Evolutionary conservation across 352 stramenopile species (phyloP).

Genomic region (Phytopythium litorale): DNA sequence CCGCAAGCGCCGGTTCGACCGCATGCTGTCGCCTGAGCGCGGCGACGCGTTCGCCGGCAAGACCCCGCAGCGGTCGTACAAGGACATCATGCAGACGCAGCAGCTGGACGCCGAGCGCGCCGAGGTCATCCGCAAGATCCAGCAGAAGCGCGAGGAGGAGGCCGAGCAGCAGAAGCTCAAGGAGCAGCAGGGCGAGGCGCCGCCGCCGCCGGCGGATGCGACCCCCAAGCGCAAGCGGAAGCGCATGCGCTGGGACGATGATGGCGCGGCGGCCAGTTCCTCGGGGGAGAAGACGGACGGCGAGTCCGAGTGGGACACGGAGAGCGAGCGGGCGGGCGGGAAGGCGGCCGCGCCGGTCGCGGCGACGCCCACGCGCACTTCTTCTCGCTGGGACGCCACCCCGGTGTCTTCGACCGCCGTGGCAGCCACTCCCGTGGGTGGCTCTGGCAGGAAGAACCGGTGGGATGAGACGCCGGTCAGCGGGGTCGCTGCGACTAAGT

Average conservation of each 20-base stretch:
- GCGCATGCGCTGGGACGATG: slow-evolving; percentile 86
- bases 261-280: slow-evolving; percentile 17
- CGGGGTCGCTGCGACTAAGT: slow-evolving; percentile 24
- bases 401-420: slow-evolving; percentile 27
- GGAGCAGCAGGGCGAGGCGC: slow-evolving; percentile 31
- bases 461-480: slow-evolving; percentile 81
- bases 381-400: slow-evolving; percentile 79
- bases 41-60: slow-evolving; percentile 88
- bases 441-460: slow-evolving; percentile 60
- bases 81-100: slow-evolving; percentile 91
- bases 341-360: slow-evolving; percentile 27
- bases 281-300: slow-evolving; percentile 56
- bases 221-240: slow-evolving; percentile 64
- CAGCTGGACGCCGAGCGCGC: slow-evolving; percentile 83
- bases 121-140: slow-evolving; percentile 85
- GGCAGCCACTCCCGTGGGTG: slow-evolving; percentile 29
- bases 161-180: slow-evolving; percentile 27
- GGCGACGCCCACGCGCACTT: slow-evolving; percentile 43
- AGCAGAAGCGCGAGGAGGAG: slow-evolving; percentile 76
- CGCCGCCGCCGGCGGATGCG: slow-evolving; percentile 15
- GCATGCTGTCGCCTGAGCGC: slow-evolving; percentile 85
- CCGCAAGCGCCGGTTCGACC: slow-evolving; percentile 87
- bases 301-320: slow-evolving; percentile 79
- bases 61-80: slow-evolving; percentile 78
- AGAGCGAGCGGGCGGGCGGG: slow-evolving; percentile 32